Percentiles rank a stretch among this genome's conserved stretches.
These are phyloP conservation scores for Rhizopogon roseolus DNA, from an alignment of 768 basidiomycete species.

Conservation along the genomic window DNA sequence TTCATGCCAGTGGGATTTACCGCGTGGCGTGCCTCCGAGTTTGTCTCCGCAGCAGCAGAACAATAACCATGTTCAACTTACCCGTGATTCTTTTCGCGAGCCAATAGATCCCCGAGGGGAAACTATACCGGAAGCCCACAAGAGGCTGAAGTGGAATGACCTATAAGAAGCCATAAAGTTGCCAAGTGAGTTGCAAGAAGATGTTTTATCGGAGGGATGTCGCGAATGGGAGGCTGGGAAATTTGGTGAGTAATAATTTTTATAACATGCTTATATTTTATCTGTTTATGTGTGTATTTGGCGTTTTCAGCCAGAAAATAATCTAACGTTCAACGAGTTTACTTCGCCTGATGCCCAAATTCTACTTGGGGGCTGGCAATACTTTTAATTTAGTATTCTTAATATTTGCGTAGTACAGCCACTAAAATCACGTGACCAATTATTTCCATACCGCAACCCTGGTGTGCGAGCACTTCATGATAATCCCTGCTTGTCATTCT, in stretches of 20 bases:
- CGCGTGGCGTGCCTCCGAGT: no score
- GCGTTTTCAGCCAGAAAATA: not conserved
- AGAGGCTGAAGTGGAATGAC: not conserved
- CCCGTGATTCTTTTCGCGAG: not conserved
- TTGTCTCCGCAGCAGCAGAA: slow-evolving; percentile 4
- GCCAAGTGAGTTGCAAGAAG: not conserved
- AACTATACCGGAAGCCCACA: not conserved
- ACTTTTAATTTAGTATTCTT: no score
- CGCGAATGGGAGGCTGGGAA: not conserved
- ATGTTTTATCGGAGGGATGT: not conserved
- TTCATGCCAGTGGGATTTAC: not conserved
- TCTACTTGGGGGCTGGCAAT: no score
- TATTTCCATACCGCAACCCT: not conserved
- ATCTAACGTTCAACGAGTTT: no score
- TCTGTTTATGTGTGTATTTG: no score
- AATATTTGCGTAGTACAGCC: no score
- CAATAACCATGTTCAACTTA: not conserved
- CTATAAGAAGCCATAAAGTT: not conserved
- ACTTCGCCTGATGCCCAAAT: no score
- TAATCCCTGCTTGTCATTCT: not conserved
- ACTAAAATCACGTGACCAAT: not conserved
- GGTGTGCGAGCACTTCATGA: no score
- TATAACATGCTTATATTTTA: no score
- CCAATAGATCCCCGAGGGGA: not conserved
- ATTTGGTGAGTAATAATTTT: not conserved